Conservation (phyloP, 352 stramenopile genomes). For the Phytophthora colocasiae region DNA sequence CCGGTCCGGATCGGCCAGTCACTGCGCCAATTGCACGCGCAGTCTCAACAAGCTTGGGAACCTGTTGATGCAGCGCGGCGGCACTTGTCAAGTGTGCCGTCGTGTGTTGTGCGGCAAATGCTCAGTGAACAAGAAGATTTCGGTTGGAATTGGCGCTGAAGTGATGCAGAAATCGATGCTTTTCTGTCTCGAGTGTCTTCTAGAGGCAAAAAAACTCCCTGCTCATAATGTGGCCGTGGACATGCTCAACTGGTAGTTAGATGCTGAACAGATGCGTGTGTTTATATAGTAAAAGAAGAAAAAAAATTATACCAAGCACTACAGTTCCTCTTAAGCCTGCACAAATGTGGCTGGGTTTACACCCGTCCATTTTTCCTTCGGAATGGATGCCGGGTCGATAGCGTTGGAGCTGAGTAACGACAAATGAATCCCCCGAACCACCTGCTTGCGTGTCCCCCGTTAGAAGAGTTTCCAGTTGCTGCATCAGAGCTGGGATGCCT, state of each 20-base stretch:
- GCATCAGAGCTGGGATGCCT: slow-evolving; percentile 51
- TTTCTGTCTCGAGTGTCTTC: slow-evolving; percentile 47
- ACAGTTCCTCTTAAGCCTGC: too few relatives aligned
- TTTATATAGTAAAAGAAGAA: slow-evolving; percentile 11
- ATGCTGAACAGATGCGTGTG: slow-evolving; percentile 1
- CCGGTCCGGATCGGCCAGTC: slow-evolving; percentile 16
- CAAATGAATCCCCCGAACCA: slow-evolving; percentile 50
- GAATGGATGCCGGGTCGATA: slow-evolving; percentile 43
- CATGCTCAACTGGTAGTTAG: slow-evolving; percentile 36
- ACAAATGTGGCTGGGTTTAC: too few relatives aligned
- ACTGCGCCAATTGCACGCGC: slow-evolving; percentile 40
- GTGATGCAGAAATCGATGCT: slow-evolving; percentile 37
- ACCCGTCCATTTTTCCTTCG: slow-evolving; percentile 28
- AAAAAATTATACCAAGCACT: too few relatives aligned
- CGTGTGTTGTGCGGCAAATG: slow-evolving; percentile 41
- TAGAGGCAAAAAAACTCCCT: slow-evolving; percentile 46
- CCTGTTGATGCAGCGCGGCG: slow-evolving; percentile 27
- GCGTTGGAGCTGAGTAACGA: slow-evolving; percentile 66
- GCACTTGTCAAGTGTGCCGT: slow-evolving; percentile 40
- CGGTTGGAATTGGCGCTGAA: slow-evolving; percentile 28
- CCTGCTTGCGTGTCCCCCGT: slow-evolving; percentile 43
- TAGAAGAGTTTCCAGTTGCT: slow-evolving; percentile 46
- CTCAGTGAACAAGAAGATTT: slow-evolving; percentile 45
- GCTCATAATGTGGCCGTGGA: slow-evolving; percentile 23
- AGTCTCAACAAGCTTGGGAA: slow-evolving; percentile 43